Conservation (phyloP, 345 rosid species). For the Cardiospermum halicacabum region DNA sequence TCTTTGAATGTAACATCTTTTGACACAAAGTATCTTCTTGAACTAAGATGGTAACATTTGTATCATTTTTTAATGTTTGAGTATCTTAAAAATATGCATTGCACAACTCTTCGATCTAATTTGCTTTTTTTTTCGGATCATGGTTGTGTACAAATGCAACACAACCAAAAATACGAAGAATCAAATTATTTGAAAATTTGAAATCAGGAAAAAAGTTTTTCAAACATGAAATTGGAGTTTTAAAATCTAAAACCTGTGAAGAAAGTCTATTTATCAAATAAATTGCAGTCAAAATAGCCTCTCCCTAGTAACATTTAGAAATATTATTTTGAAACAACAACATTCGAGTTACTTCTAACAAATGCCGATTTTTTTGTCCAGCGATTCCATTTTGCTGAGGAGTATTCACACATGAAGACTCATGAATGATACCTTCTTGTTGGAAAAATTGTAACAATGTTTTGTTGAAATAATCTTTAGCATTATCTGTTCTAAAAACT, state of each 20-base stretch:
- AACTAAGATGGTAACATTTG: no score
- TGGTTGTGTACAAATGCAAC: no score
- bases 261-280: neutral
- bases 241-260: neutral
- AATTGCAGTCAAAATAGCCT: neutral
- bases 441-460: neutral
- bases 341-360: neutral
- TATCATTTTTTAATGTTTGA: no score
- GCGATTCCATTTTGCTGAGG: neutral
- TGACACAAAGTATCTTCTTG: no score
- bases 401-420: neutral
- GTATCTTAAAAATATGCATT: no score
- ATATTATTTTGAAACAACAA: neutral
- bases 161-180: no score
- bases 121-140: no score
- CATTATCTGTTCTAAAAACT: neutral
- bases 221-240: neutral
- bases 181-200: no score
- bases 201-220: no score
- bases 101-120: no score
- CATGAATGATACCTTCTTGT: neutral
- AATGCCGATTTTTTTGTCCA: neutral
- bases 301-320: neutral
- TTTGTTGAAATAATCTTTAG: neutral
- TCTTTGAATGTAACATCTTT: no score